phyloP scores from a whole-genome alignment of 176 grass and related monocot genomes.

The Oryza punctata region DNA sequence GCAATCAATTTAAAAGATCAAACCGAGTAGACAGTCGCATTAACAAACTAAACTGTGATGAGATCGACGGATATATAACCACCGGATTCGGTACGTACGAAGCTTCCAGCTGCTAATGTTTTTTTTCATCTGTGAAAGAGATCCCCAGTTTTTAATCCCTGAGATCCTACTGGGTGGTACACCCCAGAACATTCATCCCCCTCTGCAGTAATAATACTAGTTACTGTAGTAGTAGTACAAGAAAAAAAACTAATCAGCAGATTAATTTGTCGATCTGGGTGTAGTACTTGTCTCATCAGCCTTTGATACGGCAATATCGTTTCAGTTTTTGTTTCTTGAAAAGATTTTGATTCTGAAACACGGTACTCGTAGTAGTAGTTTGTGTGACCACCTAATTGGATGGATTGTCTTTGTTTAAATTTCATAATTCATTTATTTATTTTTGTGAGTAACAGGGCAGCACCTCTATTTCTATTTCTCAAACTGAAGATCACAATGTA shows the following conservation, averaged over 20 bases:
- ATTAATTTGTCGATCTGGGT: background rate
- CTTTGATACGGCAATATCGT: background rate
- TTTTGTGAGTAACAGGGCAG: background rate
- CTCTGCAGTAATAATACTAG: background rate
- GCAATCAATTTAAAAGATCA: background rate
- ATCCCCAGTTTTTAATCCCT: background rate
- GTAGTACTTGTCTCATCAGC: too few species aligned
- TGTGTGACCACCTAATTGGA: background rate
- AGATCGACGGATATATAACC: background rate
- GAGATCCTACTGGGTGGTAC: background rate
- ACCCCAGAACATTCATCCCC: background rate
- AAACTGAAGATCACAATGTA: background rate
- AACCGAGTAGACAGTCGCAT: background rate
- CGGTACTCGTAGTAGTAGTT: too few species aligned
- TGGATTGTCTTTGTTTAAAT: background rate
- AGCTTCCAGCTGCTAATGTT: background rate
- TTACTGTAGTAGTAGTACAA: background rate
- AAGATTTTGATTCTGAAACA: background rate
- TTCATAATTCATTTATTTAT: background rate
- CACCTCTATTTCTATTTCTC: background rate
- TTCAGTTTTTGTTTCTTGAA: background rate
- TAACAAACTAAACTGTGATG: background rate
- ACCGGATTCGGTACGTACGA: conserved; percentile 1
- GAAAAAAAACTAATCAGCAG: too few species aligned
- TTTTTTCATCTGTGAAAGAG: background rate